Conservation (phyloP, 2,329 filamentous ascomycete species). For the Fusarium keratoplasticum region DNA sequence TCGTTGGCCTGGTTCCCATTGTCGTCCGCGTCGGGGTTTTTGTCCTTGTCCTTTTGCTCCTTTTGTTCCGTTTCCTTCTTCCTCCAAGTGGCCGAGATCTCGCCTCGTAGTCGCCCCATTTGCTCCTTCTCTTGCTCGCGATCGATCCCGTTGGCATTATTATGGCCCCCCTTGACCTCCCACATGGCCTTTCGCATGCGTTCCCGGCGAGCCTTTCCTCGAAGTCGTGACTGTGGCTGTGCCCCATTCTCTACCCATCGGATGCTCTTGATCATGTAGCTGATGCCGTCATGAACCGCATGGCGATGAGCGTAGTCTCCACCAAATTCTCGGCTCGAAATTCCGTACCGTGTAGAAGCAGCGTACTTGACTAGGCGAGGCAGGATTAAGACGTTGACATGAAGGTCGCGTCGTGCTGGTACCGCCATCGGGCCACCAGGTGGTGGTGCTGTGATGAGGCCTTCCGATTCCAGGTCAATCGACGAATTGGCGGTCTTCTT, state of each 20-base stretch:
- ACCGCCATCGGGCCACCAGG: conserved; percentile 71
- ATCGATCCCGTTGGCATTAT: conserved; percentile 46
- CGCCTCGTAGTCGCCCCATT: conserved; percentile 41
- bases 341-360: conserved; percentile 79
- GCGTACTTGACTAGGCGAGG: conserved; percentile 83
- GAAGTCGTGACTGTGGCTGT: conserved; percentile 65
- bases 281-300: conserved; percentile 82
- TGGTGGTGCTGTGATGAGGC: conserved; percentile 65
- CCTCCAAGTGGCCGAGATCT: conserved; percentile 51
- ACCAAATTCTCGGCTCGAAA: conserved; percentile 85
- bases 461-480: conserved; percentile 53
- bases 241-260: conserved; percentile 87
- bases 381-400: conserved; percentile 87
- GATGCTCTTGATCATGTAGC: conserved; percentile 84
- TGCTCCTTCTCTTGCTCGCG: conserved; percentile 42
- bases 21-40: conserved; percentile 53
- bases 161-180: conserved; percentile 58
- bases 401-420: conserved; percentile 79
- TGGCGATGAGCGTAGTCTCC: conserved; percentile 59
- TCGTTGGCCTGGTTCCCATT: conserved; percentile 59
- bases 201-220: conserved; percentile 67
- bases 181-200: conserved; percentile 67
- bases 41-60: conserved; percentile 44
- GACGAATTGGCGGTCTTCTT: conserved; percentile 48
- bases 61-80: conserved; percentile 45